Evolutionary conservation across 306 rosid genomes (phyloP).

Genomic region (Rosa persica): DNA sequence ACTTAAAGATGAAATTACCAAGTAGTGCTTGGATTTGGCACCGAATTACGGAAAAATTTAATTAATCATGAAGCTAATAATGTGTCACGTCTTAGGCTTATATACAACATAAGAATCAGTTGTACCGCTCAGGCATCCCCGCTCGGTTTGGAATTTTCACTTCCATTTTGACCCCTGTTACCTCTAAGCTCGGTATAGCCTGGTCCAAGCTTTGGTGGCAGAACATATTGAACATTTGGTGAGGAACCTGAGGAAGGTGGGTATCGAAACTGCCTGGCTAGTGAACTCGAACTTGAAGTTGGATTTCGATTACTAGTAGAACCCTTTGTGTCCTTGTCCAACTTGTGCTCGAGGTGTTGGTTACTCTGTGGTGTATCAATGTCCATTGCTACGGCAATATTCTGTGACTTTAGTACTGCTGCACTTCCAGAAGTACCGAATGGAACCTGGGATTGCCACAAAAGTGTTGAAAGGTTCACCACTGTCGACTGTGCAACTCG

Average conservation of each 20-base stretch:
- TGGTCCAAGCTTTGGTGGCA: conserved; percentile 42
- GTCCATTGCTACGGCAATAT: conserved; percentile 53
- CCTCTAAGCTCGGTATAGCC: conserved; percentile 32
- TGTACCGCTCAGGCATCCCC: conserved; percentile 15
- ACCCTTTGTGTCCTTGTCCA: conserved; percentile 37
- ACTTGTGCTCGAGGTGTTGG: conserved; percentile 47
- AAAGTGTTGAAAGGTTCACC: conserved; percentile 42
- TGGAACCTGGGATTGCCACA: conserved; percentile 62
- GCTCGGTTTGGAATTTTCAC: conserved; percentile 16
- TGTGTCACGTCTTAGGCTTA: neutral
- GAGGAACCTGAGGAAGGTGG: conserved; percentile 42
- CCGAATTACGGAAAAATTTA: neutral
- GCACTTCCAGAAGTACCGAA: conserved; percentile 31
- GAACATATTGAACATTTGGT: conserved; percentile 37
- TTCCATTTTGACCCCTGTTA: conserved; percentile 24
- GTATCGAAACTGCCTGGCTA: conserved; percentile 36
- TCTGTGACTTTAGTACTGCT: conserved; percentile 33
- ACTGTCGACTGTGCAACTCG: conserved; percentile 32
- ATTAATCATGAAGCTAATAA: neutral
- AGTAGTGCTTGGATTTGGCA: neutral
- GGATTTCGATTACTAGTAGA: conserved; percentile 28
- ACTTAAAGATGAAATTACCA: neutral
- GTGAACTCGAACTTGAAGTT: conserved; percentile 38
- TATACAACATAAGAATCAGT: neutral
- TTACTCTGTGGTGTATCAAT: conserved; percentile 37